Evolutionary conservation across 1,284 basidiomycete genomes (phyloP).

Genomic region (Bjerkandera adusta): DNA sequence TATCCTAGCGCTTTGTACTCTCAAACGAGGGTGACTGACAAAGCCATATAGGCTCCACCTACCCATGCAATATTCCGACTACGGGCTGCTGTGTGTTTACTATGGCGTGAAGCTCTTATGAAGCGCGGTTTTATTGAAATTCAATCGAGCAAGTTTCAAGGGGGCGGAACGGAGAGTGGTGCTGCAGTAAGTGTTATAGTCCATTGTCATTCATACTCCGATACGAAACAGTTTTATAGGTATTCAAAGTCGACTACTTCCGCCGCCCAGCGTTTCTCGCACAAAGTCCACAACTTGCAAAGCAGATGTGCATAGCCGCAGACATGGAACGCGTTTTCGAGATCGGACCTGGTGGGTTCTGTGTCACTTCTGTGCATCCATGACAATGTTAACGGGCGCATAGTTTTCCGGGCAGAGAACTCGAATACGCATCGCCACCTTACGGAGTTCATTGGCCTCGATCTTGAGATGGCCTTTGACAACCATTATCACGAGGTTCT

Average conservation of each 20-base stretch:
- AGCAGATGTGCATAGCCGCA: slow-evolving; percentile 76
- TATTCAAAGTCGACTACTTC: slow-evolving; percentile 78
- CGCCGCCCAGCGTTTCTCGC: slow-evolving; percentile 64
- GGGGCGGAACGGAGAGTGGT: slow-evolving; percentile 68
- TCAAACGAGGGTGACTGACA: background rate
- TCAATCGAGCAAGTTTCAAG: slow-evolving; percentile 70
- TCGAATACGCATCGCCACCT: slow-evolving; percentile 73
- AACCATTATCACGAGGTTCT: slow-evolving; percentile 63
- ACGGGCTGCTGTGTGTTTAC: slow-evolving; percentile 57
- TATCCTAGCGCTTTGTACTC: background rate
- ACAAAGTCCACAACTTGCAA: slow-evolving; percentile 69
- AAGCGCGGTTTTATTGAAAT: slow-evolving; percentile 60
- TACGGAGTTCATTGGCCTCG: slow-evolving; percentile 74
- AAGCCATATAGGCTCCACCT: slow-evolving; percentile 42
- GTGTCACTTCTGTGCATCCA: background rate
- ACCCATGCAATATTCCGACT: slow-evolving; percentile 73
- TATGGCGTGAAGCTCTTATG: slow-evolving; percentile 64
- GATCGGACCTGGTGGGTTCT: slow-evolving; percentile 47
- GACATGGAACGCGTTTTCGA: slow-evolving; percentile 74
- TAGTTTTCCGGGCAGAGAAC: slow-evolving; percentile 71
- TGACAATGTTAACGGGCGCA: background rate
- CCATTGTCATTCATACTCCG: background rate
- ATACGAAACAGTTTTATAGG: background rate
- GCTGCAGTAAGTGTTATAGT: slow-evolving; percentile 40
- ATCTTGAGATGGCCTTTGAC: slow-evolving; percentile 72